A percentile compares a stretch with the other conserved stretches of the same genome.
phyloP scores from a whole-genome alignment of 805 yeast genomes.

The Jamesozyma rosinii region DNA sequence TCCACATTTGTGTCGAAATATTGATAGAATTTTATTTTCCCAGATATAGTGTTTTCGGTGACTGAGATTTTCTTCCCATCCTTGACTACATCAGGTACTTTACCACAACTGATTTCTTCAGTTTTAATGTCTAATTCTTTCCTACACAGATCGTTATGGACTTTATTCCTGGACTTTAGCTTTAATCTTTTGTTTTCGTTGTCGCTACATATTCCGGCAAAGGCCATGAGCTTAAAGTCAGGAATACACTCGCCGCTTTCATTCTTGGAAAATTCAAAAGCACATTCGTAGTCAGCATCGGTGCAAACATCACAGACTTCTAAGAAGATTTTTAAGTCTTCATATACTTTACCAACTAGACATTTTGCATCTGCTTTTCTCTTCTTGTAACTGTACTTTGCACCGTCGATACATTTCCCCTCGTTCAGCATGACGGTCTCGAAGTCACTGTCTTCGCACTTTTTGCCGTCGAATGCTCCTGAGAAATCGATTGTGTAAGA shows the following conservation, averaged over 20 bases:
- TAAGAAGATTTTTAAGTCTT: conserved; percentile 34
- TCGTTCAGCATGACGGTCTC: conserved; percentile 46
- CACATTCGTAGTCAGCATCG: conserved; percentile 63
- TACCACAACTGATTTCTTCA: conserved; percentile 23
- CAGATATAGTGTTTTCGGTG: conserved; percentile 39
- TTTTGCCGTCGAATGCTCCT: conserved; percentile 39
- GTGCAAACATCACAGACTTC: conserved; percentile 55
- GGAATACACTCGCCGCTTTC: conserved; percentile 41
- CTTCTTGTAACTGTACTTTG: conserved; percentile 50
- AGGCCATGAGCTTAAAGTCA: conserved; percentile 16
- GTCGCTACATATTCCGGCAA: conserved; percentile 16
- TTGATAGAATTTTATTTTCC: conserved; percentile 45
- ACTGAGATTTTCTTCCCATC: conserved; percentile 31
- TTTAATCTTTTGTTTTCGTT: conserved; percentile 6
- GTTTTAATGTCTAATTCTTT: conserved; percentile 20
- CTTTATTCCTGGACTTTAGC: conserved; percentile 14
- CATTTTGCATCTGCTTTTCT: conserved; percentile 61
- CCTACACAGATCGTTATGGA: conserved; percentile 17
- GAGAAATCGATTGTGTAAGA: conserved; percentile 43
- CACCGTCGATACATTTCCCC: conserved; percentile 56
- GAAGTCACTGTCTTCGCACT: conserved; percentile 44
- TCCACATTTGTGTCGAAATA: conserved; percentile 39
- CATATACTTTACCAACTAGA: conserved; percentile 31
- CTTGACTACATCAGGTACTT: conserved; percentile 11
- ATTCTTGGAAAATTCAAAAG: conserved; percentile 37